Percentiles rank a stretch among this genome's conserved stretches.
phyloP scores from a whole-genome alignment of 1,139 yeast species.

The Candida sp. region DNA sequence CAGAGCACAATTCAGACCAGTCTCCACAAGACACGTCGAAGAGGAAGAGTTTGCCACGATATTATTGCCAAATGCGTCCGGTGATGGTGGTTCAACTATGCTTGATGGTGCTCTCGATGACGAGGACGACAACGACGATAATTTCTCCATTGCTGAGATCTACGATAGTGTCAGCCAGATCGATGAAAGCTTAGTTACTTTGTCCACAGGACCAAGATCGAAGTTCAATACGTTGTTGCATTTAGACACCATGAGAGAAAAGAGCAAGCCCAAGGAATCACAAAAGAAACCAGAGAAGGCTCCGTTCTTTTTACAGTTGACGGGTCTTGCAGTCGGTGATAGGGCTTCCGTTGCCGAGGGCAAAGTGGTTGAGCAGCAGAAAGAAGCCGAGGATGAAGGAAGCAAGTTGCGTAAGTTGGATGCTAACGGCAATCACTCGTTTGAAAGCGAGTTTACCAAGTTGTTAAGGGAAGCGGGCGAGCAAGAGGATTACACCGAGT shows the following conservation, averaged over 20 bases:
- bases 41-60: slow-evolving; percentile 69
- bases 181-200: slow-evolving; percentile 64
- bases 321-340: slow-evolving; percentile 72
- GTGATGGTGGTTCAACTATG: slow-evolving; percentile 77
- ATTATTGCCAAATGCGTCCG: slow-evolving; percentile 78
- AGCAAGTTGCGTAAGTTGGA: slow-evolving; percentile 33
- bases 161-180: slow-evolving; percentile 73
- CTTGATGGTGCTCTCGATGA: slow-evolving; percentile 74
- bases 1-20: slow-evolving; percentile 77
- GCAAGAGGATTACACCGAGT: slow-evolving; percentile 44
- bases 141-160: slow-evolving; percentile 26
- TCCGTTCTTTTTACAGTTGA: slow-evolving; percentile 77
- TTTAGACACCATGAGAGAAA: slow-evolving; percentile 79
- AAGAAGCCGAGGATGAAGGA: slow-evolving; percentile 19
- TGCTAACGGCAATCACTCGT: slow-evolving; percentile 31
- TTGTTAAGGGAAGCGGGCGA: slow-evolving; percentile 58
- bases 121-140: slow-evolving; percentile 26
- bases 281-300: slow-evolving; percentile 85
- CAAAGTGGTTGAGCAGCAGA: slow-evolving; percentile 9
- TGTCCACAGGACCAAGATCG: slow-evolving; percentile 76
- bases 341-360: slow-evolving; percentile 68
- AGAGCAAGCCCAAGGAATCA: slow-evolving; percentile 91
- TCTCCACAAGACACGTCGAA: slow-evolving; percentile 77
- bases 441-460: slow-evolving; percentile 79
- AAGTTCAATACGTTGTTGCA: slow-evolving; percentile 82